These are phyloP conservation scores for Psilocybe cyanescens DNA, from an alignment of 768 basidiomycete genomes.

Conservation along the genomic window DNA sequence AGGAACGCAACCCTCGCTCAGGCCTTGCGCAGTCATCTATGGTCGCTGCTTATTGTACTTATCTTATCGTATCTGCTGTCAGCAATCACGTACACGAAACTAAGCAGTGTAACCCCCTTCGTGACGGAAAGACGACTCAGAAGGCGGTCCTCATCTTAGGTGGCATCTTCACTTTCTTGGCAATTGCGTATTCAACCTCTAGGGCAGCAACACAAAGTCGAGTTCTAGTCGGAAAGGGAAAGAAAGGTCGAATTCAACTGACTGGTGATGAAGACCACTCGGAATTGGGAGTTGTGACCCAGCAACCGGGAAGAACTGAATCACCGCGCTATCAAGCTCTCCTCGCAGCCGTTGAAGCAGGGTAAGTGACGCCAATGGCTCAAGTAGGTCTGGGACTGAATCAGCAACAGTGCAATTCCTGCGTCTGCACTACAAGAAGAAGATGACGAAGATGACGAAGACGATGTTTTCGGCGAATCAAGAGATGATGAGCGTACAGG, in stretches of 20 bases:
- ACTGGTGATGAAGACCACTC: conserved; percentile 62
- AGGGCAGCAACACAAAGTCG: conserved; percentile 95
- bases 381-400: background rate
- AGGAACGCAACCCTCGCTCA: conserved; percentile 91
- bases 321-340: conserved; percentile 92
- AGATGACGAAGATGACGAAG: conserved; percentile 80
- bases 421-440: conserved; percentile 90
- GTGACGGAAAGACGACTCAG: conserved; percentile 68
- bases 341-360: conserved; percentile 94
- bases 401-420: conserved; percentile 73
- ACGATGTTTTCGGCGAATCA: conserved; percentile 65
- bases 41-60: conserved; percentile 98
- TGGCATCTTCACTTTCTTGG: conserved; percentile 95
- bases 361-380: conserved; percentile 49
- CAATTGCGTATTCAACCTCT: conserved; percentile 96
- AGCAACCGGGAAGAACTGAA: conserved; percentile 84
- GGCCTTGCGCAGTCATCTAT: conserved; percentile 95
- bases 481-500: conserved; percentile 93
- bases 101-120: conserved; percentile 85
- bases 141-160: conserved; percentile 90
- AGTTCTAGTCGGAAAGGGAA: conserved; percentile 80
- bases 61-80: conserved; percentile 92
- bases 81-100: conserved; percentile 85
- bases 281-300: conserved; percentile 77
- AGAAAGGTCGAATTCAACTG: conserved; percentile 67